Evolutionary conservation across 345 rosid species (phyloP).

Genomic region (Citrus sp.): DNA sequence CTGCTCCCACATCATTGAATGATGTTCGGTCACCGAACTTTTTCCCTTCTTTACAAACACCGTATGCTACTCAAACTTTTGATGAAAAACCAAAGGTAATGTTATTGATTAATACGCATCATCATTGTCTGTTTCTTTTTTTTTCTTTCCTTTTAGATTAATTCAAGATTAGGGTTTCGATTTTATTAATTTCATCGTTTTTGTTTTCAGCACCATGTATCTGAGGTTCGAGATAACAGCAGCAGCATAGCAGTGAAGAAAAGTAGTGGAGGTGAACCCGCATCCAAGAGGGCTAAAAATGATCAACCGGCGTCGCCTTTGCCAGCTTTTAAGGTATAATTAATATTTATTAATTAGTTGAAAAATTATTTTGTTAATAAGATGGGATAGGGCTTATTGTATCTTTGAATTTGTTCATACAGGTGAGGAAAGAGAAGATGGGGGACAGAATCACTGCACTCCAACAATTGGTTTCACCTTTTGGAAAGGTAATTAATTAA

Average conservation of each 20-base stretch:
- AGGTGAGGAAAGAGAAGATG: constrained; percentile 99
- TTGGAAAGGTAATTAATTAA: constrained; percentile 75
- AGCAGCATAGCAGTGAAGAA: constrained; percentile 50
- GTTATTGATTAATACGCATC: background rate
- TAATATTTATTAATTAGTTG: background rate
- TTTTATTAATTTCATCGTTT: background rate
- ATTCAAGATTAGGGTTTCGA: constrained; percentile 29
- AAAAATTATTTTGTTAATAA: no score
- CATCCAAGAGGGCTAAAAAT: constrained; percentile 68
- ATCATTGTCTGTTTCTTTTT: background rate
- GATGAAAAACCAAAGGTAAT: constrained; percentile 50
- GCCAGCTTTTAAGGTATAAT: constrained; percentile 87
- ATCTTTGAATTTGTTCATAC: constrained; percentile 9
- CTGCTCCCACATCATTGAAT: constrained; percentile 36
- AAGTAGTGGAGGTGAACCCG: constrained; percentile 60
- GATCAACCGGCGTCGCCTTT: constrained; percentile 62
- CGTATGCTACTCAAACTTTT: constrained; percentile 40
- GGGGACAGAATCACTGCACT: constrained; percentile 99
- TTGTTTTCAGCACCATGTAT: constrained; percentile 30
- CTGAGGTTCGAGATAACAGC: constrained; percentile 47
- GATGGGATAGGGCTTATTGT: background rate
- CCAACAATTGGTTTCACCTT: constrained; percentile 99
- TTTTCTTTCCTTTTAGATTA: background rate
- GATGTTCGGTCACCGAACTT: constrained; percentile 62
- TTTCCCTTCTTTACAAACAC: constrained; percentile 58